A percentile compares a stretch with the other conserved stretches of the same genome.
phyloP scores from a whole-genome alignment of 352 stramenopile genomes.

The Phytophthora constricta region DNA sequence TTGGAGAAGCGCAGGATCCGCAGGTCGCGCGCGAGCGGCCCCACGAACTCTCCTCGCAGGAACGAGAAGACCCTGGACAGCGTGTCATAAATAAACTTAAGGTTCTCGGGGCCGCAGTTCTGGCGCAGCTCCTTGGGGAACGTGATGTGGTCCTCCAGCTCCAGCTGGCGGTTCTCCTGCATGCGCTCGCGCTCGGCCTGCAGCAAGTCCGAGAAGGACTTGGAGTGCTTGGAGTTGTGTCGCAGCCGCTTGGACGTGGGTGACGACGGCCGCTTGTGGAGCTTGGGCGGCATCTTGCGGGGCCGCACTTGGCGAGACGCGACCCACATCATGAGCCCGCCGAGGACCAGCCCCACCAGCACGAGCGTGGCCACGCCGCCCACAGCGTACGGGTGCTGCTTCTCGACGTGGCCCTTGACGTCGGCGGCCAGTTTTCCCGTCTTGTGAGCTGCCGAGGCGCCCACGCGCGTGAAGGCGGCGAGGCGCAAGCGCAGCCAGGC shows the following conservation, averaged over 20 bases:
- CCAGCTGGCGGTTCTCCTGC: slow-evolving; percentile 64
- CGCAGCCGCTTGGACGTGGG: slow-evolving; percentile 76
- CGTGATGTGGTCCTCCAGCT: slow-evolving; percentile 71
- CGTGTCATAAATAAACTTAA: slow-evolving; percentile 84
- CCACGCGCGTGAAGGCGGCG: slow-evolving; percentile 18
- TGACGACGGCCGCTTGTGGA: slow-evolving; percentile 55
- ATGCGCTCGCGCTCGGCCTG: slow-evolving; percentile 66
- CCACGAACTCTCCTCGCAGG: slow-evolving; percentile 71
- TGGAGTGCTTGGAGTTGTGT: slow-evolving; percentile 65
- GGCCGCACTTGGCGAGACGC: slow-evolving; percentile 80
- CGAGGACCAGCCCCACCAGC: slow-evolving; percentile 50
- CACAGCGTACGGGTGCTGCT: slow-evolving; percentile 54
- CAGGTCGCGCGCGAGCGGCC: slow-evolving; percentile 63
- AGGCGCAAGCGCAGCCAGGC: slow-evolving; percentile 19
- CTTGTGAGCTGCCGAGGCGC: slow-evolving; percentile 28
- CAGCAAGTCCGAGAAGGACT: slow-evolving; percentile 75
- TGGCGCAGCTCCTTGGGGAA: slow-evolving; percentile 62
- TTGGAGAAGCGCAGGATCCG: slow-evolving; percentile 54
- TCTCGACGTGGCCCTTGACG: slow-evolving; percentile 27
- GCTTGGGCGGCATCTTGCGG: slow-evolving; percentile 44
- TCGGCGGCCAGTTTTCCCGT: slow-evolving; percentile 22
- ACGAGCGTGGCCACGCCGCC: slow-evolving; percentile 54
- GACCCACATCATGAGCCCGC: slow-evolving; percentile 81
- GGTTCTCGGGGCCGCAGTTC: slow-evolving; percentile 73
- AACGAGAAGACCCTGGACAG: slow-evolving; percentile 86